A percentile compares a stretch with the other conserved stretches of the same genome.
Conservation (phyloP, 345 rosid genomes). For the Eutrema heterophyllum region DNA sequence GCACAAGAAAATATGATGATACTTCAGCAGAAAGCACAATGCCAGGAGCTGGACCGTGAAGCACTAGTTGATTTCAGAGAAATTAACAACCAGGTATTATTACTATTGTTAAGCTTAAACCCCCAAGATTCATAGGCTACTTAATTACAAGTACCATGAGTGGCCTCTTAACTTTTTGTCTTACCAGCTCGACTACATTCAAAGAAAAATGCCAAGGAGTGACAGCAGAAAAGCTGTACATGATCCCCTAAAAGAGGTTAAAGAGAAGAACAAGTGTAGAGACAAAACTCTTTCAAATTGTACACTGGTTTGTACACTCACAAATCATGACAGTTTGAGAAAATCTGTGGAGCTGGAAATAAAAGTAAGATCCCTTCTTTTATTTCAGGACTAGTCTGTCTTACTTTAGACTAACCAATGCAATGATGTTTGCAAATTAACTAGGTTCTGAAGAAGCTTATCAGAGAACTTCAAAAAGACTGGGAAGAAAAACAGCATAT, state of each 20-base stretch:
- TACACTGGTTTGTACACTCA: not conserved
- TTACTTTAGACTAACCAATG: not conserved
- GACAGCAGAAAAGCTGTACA: constrained; percentile 8
- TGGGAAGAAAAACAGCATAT: not conserved
- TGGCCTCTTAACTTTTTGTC: not conserved
- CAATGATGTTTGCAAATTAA: not conserved
- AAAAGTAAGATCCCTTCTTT: not conserved
- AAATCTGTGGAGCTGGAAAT: constrained; percentile 18
- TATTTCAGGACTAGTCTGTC: not conserved
- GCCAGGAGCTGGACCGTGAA: constrained; percentile 6
- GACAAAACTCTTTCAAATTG: constrained; percentile 5
- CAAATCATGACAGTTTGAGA: constrained; percentile 1
- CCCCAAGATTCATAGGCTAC: not conserved
- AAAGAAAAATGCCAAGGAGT: constrained; percentile 2
- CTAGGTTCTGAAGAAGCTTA: constrained; percentile 14
- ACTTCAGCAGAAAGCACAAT: not conserved
- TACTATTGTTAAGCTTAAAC: not conserved
- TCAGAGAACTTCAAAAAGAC: constrained; percentile 11
- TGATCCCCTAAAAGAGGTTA: constrained; percentile 1
- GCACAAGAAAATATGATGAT: not conserved
- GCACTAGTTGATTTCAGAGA: not conserved
- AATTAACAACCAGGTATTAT: not conserved
- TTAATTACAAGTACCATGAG: no score
- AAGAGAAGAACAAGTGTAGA: constrained; percentile 17
- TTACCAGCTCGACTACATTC: not conserved